A percentile compares a stretch with the other conserved stretches of the same genome.
Evolutionary conservation across 352 stramenopile species (phyloP).

Genomic region (Phytophthora pisi): DNA sequence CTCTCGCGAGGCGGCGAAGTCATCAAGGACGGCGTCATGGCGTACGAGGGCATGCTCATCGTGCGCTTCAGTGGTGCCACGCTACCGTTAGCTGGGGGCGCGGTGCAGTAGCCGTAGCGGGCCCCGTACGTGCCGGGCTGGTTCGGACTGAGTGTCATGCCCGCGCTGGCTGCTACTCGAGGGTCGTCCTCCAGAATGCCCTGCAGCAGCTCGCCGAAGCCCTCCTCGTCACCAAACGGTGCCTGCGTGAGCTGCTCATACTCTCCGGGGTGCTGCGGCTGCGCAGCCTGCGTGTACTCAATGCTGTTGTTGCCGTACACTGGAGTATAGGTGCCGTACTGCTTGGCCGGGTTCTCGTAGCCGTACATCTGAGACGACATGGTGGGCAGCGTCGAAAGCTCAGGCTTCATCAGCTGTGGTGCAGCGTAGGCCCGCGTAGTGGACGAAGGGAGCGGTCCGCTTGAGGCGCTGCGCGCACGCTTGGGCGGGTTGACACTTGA

Average conservation of each 20-base stretch:
- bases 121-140: slow-evolving; percentile 17
- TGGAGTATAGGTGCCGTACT: slow-evolving; percentile 31
- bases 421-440: slow-evolving; percentile 31
- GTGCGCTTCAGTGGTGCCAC: slow-evolving; percentile 40
- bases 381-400: slow-evolving; percentile 31
- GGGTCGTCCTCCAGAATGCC: slow-evolving; percentile 76
- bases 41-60: slow-evolving; percentile 47
- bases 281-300: slow-evolving; percentile 31
- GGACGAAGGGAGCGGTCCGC: slow-evolving; percentile 30
- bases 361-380: slow-evolving; percentile 31
- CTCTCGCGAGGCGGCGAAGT: slow-evolving; percentile 20
- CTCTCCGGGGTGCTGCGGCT: slow-evolving; percentile 21
- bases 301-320: slow-evolving; percentile 39
- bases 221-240: slow-evolving; percentile 67
- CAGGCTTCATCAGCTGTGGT: slow-evolving; percentile 36
- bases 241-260: slow-evolving; percentile 69
- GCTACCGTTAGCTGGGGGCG: slow-evolving; percentile 10
- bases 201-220: slow-evolving; percentile 72
- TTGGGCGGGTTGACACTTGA: slow-evolving; percentile 31
- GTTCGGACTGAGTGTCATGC: slow-evolving; percentile 27
- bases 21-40: slow-evolving; percentile 28
- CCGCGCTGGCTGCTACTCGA: slow-evolving; percentile 20
- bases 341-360: slow-evolving; percentile 37
- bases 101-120: slow-evolving; percentile 32
- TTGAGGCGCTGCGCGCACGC: slow-evolving; percentile 34